Evolutionary conservation across 2,329 filamentous ascomycete species (phyloP).

Genomic region (Diaporthe eres): DNA sequence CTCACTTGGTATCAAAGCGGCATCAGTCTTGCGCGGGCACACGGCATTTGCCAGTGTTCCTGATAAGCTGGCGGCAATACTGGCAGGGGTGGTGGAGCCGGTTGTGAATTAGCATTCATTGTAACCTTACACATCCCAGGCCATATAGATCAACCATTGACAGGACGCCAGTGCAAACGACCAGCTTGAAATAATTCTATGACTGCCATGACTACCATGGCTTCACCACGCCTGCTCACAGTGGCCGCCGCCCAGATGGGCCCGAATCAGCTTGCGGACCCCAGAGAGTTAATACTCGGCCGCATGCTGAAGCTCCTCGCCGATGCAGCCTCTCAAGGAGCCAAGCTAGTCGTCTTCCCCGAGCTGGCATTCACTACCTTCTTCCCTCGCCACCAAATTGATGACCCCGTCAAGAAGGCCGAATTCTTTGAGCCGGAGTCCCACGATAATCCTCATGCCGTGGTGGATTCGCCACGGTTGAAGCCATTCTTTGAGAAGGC

Average conservation of each 20-base stretch:
- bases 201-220: conserved; percentile 26
- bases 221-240: conserved; percentile 41
- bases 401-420: conserved; percentile 59
- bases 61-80: conserved; percentile 24
- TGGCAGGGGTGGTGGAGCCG: no score
- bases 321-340: conserved; percentile 58
- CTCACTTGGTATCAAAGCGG: not conserved
- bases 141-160: no score
- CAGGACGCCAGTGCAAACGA: not conserved
- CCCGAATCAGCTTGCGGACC: conserved; percentile 57
- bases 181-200: not conserved
- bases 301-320: conserved; percentile 65
- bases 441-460: conserved; percentile 49
- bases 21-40: not conserved
- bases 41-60: conserved; percentile 5
- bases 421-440: conserved; percentile 65
- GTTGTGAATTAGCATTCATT: no score
- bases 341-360: conserved; percentile 66
- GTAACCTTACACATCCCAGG: not conserved
- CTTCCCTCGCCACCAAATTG: conserved; percentile 66
- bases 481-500: conserved; percentile 65
- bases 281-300: conserved; percentile 57
- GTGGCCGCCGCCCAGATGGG: conserved; percentile 71
- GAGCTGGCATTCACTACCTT: conserved; percentile 70
- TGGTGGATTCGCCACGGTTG: conserved; percentile 58